phyloP scores from a whole-genome alignment of 768 basidiomycete genomes.

The Boletellus sp. region DNA sequence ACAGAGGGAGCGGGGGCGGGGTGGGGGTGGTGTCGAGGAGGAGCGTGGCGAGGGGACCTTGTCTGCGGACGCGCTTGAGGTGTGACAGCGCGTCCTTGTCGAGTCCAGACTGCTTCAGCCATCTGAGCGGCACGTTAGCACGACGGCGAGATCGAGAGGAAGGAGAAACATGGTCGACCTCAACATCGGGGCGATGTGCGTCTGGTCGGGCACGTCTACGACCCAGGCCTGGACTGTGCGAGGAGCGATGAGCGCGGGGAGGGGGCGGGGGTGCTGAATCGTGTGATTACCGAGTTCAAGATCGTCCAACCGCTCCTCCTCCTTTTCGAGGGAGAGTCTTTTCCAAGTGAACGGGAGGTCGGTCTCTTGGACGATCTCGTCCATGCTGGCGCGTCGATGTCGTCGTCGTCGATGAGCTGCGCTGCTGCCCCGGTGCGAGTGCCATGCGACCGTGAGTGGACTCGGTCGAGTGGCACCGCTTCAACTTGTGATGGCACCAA shows the following conservation, averaged over 20 bases:
- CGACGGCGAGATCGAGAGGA: not conserved
- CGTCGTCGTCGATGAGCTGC: not conserved
- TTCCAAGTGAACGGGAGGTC: conserved; percentile 64
- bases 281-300: conserved; percentile 38
- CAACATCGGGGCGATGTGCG: conserved; percentile 56
- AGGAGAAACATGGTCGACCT: conserved; percentile 39
- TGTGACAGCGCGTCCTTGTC: conserved; percentile 64
- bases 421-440: conserved; percentile 39
- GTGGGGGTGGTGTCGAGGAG: conserved; percentile 44
- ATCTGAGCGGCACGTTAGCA: conserved; percentile 40
- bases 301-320: conserved; percentile 57
- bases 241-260: not conserved
- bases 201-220: conserved; percentile 64
- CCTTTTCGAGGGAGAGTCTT: conserved; percentile 51
- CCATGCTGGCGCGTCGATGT: conserved; percentile 1
- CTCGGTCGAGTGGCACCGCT: conserved; percentile 40
- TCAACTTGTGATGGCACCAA: conserved; percentile 30
- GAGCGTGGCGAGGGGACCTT: conserved; percentile 44
- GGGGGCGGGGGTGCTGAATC: not conserved
- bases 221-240: conserved; percentile 68
- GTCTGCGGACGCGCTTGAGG: conserved; percentile 72
- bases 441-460: too few relatives aligned
- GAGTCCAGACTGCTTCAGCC: conserved; percentile 60
- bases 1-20: conserved; percentile 49
- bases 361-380: conserved; percentile 51